Percentiles rank a stretch among this genome's conserved stretches.
These are phyloP conservation scores for Cornus florida DNA, from an alignment of 148 eudicot genomes.

Conservation along the genomic window DNA sequence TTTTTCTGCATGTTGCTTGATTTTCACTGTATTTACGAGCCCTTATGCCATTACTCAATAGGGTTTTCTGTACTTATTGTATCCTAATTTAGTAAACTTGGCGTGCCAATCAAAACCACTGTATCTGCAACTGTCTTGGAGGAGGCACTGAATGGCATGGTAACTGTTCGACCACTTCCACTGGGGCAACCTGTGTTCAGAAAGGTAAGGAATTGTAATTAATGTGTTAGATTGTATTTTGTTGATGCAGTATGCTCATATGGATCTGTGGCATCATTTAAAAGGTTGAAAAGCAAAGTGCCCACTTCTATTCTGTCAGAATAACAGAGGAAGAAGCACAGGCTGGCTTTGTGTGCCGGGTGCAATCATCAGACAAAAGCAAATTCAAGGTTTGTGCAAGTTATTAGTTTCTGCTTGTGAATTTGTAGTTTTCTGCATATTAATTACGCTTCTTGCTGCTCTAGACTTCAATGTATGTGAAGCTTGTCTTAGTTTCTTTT, in stretches of 20 bases:
- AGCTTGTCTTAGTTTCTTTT: not conserved
- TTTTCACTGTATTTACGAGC: not conserved
- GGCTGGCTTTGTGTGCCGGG: constrained; percentile 85
- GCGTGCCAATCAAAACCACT: constrained; percentile 96
- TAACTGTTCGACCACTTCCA: constrained; percentile 58
- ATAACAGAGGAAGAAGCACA: constrained; percentile 78
- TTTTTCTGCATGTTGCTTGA: not conserved
- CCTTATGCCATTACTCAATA: constrained; percentile 7
- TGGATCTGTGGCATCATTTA: constrained; percentile 10
- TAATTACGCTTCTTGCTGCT: not conserved
- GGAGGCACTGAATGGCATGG: constrained; percentile 89
- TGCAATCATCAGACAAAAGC: constrained; percentile 82
- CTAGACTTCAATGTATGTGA: not conserved
- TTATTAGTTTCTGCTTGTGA: not conserved
- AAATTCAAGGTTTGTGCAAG: constrained; percentile 79
- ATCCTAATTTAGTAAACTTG: constrained; percentile 68
- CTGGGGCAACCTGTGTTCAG: constrained; percentile 74
- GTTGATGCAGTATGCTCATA: constrained; percentile 7
- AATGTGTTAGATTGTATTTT: not conserved
- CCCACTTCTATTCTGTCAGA: constrained; percentile 88
- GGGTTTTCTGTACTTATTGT: not conserved
- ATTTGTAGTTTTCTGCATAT: not conserved
- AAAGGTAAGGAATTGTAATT: constrained; percentile 50
- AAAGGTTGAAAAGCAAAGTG: constrained; percentile 94
- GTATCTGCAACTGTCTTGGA: constrained; percentile 95